phyloP scores from a whole-genome alignment of 805 yeast species.

The Komagataella pseudopastoris region DNA sequence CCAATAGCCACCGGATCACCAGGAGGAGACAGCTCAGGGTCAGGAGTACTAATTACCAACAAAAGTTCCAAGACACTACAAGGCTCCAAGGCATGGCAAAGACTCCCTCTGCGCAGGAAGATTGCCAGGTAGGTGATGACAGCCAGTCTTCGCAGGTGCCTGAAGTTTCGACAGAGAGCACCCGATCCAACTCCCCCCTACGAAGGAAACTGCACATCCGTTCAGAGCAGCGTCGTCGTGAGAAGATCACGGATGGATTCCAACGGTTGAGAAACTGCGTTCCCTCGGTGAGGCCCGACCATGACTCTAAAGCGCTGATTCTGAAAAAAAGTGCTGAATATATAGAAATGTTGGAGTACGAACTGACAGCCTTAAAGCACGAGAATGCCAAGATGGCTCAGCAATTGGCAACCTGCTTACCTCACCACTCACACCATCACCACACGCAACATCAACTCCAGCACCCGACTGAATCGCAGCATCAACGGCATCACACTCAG shows the following conservation, averaged over 20 bases:
- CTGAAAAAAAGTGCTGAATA: slow-evolving; percentile 27
- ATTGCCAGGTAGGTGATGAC: background rate
- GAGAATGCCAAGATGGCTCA: slow-evolving; percentile 10
- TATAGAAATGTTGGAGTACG: slow-evolving; percentile 22
- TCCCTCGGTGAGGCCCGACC: slow-evolving; percentile 24
- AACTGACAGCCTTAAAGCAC: slow-evolving; percentile 10
- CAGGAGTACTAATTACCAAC: background rate
- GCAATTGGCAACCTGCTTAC: slow-evolving; percentile 1
- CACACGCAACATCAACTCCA: background rate
- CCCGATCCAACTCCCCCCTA: slow-evolving; percentile 2
- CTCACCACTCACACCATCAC: background rate
- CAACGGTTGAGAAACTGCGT: slow-evolving; percentile 22
- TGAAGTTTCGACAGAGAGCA: background rate
- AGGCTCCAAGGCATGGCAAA: background rate
- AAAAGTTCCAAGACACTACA: background rate
- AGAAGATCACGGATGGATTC: slow-evolving; percentile 31
- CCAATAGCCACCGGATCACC: background rate
- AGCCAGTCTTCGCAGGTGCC: background rate
- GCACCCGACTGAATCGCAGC: background rate
- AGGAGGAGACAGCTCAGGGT: background rate
- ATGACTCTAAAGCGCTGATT: slow-evolving; percentile 31
- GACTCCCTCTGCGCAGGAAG: background rate
- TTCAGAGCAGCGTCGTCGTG: slow-evolving; percentile 31
- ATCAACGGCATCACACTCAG: background rate
- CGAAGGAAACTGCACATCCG: slow-evolving; percentile 26